Evolutionary conservation across 202 grass and related monocot genomes (phyloP), one percentile per base, ranked within the genome.

Genomic region (Zizania palustris): DNA sequence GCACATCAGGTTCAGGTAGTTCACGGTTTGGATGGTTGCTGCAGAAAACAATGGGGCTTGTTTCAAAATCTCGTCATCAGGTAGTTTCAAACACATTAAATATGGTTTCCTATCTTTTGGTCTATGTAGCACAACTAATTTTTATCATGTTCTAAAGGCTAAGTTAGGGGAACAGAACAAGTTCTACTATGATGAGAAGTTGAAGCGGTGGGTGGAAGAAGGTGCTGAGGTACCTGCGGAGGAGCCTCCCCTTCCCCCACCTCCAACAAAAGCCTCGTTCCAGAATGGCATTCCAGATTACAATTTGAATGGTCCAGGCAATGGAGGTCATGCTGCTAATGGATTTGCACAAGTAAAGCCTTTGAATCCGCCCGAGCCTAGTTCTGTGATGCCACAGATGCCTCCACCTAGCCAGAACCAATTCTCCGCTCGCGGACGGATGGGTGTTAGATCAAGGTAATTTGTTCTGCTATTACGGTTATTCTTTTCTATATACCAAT

Each of bases 181-280:
- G 46, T 98, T 98, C 51, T 98, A 94, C 78, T 98, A 90, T 51
- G 95, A 98, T 3, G 91, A 98, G 58, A 94, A 90, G 67, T 79
- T 98, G 71, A 98, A 98, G 85, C 88, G 85, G 65, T 98, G 95
- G 95, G 91, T 98, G 70, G 95, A 98, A 72, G 79, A 92, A 88
- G 95, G 95, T 20, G 83, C 80, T 33, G 83, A 65, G 18, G 45
- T 83, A 65, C 89, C 89, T 19, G 88, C 79, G 4, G 88, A 84
- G 65, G 86, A 91, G 73, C 67, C 89, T 60, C 86, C 89, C 4
- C 87, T 95, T 45, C 83, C 91, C 5, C 95, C 95, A 69, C 95
- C 95, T 85, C 95, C 95, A 9, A 90, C 82, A 28, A 83, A 79
- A 72, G 53, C 81, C 33, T 53, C 87, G 21, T 83, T 89, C 67